A percentile compares a stretch with the other conserved stretches of the same genome.
Evolutionary conservation across 106 monocot species (phyloP).

Genomic region (Dactylorhiza incarnata): DNA sequence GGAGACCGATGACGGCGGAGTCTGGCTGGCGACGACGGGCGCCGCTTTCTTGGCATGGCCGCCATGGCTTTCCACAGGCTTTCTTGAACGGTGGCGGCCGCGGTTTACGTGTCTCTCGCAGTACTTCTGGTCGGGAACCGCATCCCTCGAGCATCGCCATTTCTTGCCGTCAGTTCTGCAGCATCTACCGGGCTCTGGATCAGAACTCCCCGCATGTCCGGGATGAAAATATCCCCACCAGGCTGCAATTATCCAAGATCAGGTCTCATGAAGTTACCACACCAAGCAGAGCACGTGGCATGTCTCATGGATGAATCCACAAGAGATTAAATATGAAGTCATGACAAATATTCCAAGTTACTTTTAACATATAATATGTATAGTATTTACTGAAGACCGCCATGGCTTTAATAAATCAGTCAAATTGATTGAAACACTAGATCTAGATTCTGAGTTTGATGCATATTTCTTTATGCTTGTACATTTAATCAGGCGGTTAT

Average conservation of each 20-base stretch:
- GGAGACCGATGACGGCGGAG: slow-evolving; percentile 14
- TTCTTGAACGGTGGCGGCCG: slow-evolving; percentile 21
- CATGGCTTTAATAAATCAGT: neutral
- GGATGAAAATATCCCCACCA: slow-evolving; percentile 10
- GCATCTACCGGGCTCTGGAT: slow-evolving; percentile 18
- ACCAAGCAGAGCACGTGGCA: neutral
- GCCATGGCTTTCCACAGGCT: slow-evolving; percentile 20
- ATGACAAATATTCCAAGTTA: neutral
- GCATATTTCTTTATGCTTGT: no score
- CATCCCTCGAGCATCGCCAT: slow-evolving; percentile 18
- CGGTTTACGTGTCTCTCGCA: slow-evolving; percentile 14
- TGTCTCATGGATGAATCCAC: neutral
- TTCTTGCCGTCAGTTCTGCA: slow-evolving; percentile 17
- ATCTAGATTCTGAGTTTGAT: no score
- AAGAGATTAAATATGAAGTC: neutral
- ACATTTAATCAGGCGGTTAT: no score
- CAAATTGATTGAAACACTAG: neutral
- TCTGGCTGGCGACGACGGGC: slow-evolving; percentile 16
- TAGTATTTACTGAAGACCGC: neutral
- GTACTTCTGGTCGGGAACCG: slow-evolving; percentile 17
- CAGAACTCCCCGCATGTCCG: slow-evolving; percentile 6
- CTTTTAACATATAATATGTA: neutral
- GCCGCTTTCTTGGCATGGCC: slow-evolving; percentile 41
- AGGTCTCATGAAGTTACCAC: neutral
- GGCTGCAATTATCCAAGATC: neutral